Percentiles rank a stretch among this genome's conserved stretches.
Conservation (phyloP, 352 stramenopile genomes). For the Globisporangium lucens region DNA sequence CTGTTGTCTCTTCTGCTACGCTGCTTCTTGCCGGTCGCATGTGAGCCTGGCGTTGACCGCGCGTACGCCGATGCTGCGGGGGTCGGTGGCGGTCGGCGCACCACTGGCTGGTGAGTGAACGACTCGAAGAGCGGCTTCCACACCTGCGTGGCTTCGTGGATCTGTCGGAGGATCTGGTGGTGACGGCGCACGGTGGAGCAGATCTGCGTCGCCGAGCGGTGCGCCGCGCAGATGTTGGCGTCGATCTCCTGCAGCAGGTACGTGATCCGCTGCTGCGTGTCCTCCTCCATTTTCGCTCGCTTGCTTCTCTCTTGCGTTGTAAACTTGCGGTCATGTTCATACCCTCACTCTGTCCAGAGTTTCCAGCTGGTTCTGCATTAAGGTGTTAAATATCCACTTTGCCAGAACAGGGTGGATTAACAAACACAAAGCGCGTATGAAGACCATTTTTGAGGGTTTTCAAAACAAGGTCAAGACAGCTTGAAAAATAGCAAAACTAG, state of each 20-base stretch:
- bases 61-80: slow-evolving; percentile 30
- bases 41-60: slow-evolving; percentile 24
- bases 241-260: slow-evolving; percentile 86
- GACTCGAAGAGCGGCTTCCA: slow-evolving; percentile 78
- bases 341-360: background rate
- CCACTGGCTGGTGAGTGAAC: slow-evolving; percentile 48
- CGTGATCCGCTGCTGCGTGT: slow-evolving; percentile 75
- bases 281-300: slow-evolving; percentile 55
- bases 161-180: slow-evolving; percentile 74
- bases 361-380: background rate
- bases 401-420: background rate
- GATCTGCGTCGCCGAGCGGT: slow-evolving; percentile 76
- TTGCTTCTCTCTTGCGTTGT: background rate
- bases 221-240: slow-evolving; percentile 73
- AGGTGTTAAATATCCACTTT: background rate
- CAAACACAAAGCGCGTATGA: background rate
- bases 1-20: slow-evolving; percentile 3
- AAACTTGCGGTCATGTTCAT: background rate
- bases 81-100: slow-evolving; percentile 36
- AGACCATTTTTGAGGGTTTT: background rate
- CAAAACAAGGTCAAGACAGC: slow-evolving; percentile 7
- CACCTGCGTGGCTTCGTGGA: slow-evolving; percentile 68
- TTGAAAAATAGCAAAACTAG: slow-evolving; percentile 6
- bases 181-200: slow-evolving; percentile 61
- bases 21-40: slow-evolving; percentile 2